Evolutionary conservation across 108 stramenopile genomes (phyloP).

Genomic region (Skeletonema grethae): DNA sequence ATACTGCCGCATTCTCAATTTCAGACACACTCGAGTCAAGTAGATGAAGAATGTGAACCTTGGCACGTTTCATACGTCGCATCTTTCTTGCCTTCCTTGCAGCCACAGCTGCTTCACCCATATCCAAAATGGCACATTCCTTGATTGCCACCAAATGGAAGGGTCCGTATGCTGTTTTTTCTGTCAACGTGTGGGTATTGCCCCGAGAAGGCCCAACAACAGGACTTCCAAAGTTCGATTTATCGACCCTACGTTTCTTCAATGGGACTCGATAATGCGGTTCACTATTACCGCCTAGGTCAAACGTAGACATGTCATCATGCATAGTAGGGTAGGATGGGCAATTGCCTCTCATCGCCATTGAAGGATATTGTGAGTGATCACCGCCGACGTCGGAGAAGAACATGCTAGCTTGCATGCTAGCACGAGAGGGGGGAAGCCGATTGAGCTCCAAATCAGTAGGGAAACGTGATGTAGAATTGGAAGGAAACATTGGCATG

Average conservation of each 20-base stretch:
- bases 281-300: neutral
- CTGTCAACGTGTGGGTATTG: neutral
- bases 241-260: slow-evolving; percentile 6
- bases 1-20: neutral
- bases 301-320: neutral
- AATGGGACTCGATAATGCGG: neutral
- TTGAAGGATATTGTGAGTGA: neutral
- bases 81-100: neutral
- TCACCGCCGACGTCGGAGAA: neutral
- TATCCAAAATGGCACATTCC: neutral
- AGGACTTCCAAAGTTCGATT: neutral
- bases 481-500: neutral
- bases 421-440: neutral
- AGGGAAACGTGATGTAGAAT: neutral
- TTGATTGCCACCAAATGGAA: slow-evolving; percentile 1
- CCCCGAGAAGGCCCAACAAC: neutral
- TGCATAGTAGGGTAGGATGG: neutral
- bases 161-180: neutral
- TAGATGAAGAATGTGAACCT: neutral
- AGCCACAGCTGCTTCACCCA: neutral
- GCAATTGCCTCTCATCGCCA: neutral
- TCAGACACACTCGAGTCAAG: neutral
- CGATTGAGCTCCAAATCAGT: neutral
- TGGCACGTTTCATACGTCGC: neutral
- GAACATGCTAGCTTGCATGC: neutral